These are phyloP conservation scores for Suhomyces kilbournensis DNA, from an alignment of 805 yeast species.

Conservation along the genomic window DNA sequence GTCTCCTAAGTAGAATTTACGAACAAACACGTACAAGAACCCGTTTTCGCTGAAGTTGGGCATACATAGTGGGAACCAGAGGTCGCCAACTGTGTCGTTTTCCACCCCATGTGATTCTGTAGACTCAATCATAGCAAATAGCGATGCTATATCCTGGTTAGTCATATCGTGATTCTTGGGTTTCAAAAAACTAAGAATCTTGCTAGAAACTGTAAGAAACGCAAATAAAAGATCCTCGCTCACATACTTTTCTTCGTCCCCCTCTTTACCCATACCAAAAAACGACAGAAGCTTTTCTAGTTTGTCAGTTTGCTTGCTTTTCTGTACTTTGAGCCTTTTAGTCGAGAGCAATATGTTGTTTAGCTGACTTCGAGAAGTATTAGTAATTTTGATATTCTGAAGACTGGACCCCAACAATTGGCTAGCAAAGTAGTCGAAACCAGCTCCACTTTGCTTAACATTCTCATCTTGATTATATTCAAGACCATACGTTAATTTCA, in stretches of 20 bases:
- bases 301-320: not conserved
- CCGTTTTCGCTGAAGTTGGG: conserved; percentile 90
- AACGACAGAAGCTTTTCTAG: conserved; percentile 3
- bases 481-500: conserved; percentile 36
- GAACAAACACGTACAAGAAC: conserved; percentile 77
- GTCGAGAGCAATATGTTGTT: conserved; percentile 48
- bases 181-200: conserved; percentile 64
- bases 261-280: conserved; percentile 4
- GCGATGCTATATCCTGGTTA: conserved; percentile 74
- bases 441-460: not conserved
- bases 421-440: conserved; percentile 26
- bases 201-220: conserved; percentile 60
- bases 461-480: not conserved
- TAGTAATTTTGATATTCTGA: conserved; percentile 47
- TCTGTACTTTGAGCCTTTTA: conserved; percentile 16
- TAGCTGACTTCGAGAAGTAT: conserved; percentile 55
- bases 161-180: conserved; percentile 77
- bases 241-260: conserved; percentile 13
- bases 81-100: conserved; percentile 53
- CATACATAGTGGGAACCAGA: conserved; percentile 92
- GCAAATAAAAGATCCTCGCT: conserved; percentile 67
- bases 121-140: conserved; percentile 68
- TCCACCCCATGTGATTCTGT: conserved; percentile 28
- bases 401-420: conserved; percentile 27
- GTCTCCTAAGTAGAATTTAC: conserved; percentile 26